phyloP scores from a whole-genome alignment of 768 basidiomycete species.

The Suillus cothurnatus region DNA sequence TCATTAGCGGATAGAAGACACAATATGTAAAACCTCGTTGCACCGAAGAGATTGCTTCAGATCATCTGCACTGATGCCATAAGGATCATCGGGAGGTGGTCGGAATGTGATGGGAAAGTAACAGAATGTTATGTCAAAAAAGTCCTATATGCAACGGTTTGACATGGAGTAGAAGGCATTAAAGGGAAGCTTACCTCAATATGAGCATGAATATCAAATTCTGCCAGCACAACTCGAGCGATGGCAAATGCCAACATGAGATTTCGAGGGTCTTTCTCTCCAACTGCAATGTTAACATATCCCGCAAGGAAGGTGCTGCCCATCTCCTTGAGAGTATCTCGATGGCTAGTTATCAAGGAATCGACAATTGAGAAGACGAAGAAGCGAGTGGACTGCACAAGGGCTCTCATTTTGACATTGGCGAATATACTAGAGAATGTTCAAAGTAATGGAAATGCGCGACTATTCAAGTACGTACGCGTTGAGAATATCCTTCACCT shows the following conservation, averaged over 20 bases:
- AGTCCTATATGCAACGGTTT: conserved; percentile 49
- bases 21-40: neutral
- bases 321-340: conserved; percentile 67
- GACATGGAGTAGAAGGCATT: neutral
- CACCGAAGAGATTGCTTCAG: conserved; percentile 74
- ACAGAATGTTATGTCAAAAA: conserved; percentile 96
- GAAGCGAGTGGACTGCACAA: conserved; percentile 83
- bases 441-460: conserved; percentile 6
- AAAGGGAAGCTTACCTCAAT: conserved; percentile 64
- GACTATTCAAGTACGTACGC: conserved; percentile 48
- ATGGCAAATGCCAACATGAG: conserved; percentile 89
- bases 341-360: conserved; percentile 41
- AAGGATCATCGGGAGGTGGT: conserved; percentile 92
- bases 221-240: conserved; percentile 79
- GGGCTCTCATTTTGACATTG: conserved; percentile 78
- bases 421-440: conserved; percentile 58
- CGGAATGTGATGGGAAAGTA: conserved; percentile 98
- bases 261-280: conserved; percentile 97
- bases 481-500: conserved; percentile 59
- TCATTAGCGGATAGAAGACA: neutral
- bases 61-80: conserved; percentile 88
- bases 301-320: conserved; percentile 71
- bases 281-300: conserved; percentile 84
- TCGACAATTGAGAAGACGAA: conserved; percentile 83
- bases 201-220: conserved; percentile 76